These are phyloP conservation scores for Syncephalastrum monosporum DNA, from an alignment of 371 early-diverging fungal genomes.

Conservation along the genomic window DNA sequence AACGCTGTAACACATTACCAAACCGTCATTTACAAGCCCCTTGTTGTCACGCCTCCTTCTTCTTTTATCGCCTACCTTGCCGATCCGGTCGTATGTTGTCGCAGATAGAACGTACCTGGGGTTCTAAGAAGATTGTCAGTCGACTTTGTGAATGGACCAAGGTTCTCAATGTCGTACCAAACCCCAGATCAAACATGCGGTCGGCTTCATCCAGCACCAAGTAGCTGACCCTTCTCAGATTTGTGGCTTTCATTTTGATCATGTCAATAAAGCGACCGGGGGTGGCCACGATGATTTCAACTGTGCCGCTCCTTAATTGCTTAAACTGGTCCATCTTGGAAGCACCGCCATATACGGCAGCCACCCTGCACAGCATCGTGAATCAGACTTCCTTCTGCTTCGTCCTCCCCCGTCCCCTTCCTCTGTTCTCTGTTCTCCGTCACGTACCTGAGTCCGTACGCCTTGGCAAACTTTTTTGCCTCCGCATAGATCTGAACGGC, in stretches of 20 bases:
- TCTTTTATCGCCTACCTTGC: slow-evolving; percentile 51
- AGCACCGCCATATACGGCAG: slow-evolving; percentile 92
- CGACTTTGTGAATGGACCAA: slow-evolving; percentile 4
- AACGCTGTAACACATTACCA: slow-evolving; percentile 55
- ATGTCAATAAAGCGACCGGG: slow-evolving; percentile 97
- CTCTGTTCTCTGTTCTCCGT: too few relatives aligned
- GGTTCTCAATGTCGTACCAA: slow-evolving; percentile 61
- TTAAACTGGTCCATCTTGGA: slow-evolving; percentile 88
- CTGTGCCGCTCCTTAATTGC: slow-evolving; percentile 76
- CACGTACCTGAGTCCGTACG: slow-evolving; percentile 58
- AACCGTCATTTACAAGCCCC: slow-evolving; percentile 12
- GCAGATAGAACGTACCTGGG: slow-evolving; percentile 94
- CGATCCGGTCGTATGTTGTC: slow-evolving; percentile 82
- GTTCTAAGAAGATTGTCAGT: slow-evolving; percentile 55
- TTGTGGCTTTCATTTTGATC: slow-evolving; percentile 86
- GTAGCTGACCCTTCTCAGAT: slow-evolving; percentile 86
- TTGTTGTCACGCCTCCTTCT: background rate
- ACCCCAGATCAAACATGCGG: slow-evolving; percentile 96
- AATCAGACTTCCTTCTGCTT: background rate
- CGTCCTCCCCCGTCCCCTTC: too few relatives aligned
- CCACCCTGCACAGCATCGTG: slow-evolving; percentile 37
- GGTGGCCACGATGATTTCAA: slow-evolving; percentile 90
- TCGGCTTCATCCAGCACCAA: slow-evolving; percentile 96
- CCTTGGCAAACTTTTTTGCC: slow-evolving; percentile 77
- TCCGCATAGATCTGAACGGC: slow-evolving; percentile 87